These are phyloP conservation scores for Chimonanthus praecox DNA, from an alignment of 164 flowering plant genomes.

Conservation along the genomic window DNA sequence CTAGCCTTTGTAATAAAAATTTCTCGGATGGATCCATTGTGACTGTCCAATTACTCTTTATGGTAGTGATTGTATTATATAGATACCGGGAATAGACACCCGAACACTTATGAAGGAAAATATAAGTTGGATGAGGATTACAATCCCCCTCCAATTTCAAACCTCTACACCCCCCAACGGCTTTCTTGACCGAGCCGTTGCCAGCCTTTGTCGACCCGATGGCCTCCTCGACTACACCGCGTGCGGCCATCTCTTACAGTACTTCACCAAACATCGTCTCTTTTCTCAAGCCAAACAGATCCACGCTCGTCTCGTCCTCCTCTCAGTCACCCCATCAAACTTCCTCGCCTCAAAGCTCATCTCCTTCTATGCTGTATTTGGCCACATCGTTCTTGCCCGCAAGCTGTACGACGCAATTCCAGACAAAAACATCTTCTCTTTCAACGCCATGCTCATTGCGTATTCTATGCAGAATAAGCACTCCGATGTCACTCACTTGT, in stretches of 20 bases:
- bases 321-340: slow-evolving; percentile 41
- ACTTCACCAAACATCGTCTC: slow-evolving; percentile 40
- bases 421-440: slow-evolving; percentile 41
- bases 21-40: too few relatives aligned
- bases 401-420: slow-evolving; percentile 65
- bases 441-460: slow-evolving; percentile 59
- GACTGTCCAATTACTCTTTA: too few relatives aligned
- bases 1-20: too few relatives aligned
- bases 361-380: slow-evolving; percentile 39
- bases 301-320: slow-evolving; percentile 50
- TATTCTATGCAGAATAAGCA: slow-evolving; percentile 30
- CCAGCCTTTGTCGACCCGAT: neutral
- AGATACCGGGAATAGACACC: too few relatives aligned
- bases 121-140: slow-evolving; percentile 4
- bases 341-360: slow-evolving; percentile 66
- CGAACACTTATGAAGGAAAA: too few relatives aligned
- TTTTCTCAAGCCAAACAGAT: slow-evolving; percentile 46
- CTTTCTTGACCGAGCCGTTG: slow-evolving; percentile 15
- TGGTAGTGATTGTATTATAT: too few relatives aligned
- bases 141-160: slow-evolving; percentile 4
- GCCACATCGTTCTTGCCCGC: slow-evolving; percentile 30
- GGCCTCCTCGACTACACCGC: slow-evolving; percentile 26
- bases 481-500: slow-evolving; percentile 30
- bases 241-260: slow-evolving; percentile 47
- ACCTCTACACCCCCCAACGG: slow-evolving; percentile 2